Evolutionary conservation across 2,329 filamentous ascomycete species (phyloP), one percentile per base, ranked within the genome.

Genomic region (Ambrosiella beaveri): DNA sequence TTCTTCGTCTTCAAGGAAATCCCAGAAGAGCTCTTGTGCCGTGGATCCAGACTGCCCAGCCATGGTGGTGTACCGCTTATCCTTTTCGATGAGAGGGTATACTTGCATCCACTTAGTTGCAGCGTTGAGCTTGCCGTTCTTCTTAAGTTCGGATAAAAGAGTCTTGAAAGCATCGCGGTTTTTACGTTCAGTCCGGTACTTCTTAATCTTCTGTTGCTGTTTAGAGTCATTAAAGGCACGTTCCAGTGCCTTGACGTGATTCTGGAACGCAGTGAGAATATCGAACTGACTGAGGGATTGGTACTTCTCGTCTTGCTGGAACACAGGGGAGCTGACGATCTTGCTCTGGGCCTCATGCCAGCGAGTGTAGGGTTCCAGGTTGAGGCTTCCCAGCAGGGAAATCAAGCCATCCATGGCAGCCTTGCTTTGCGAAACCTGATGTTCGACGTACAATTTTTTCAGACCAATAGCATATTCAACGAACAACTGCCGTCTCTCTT

Each of bases 1-100:
- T 66, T 98, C 91, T 69, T 97, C 89, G 68, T 95, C 89, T 68
- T 97, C 93, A 35, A 97, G 78, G 53, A 90, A 75, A 68, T 98
- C 93, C 88, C 91, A 96, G 73, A 98, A 97, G 6, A 98, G 75
- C 65, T 97, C 89, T 63, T 95, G 77, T 12, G 93, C 88, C 3
- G 81, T 86, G 3, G 90, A 95, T 58, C 91, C 90, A 60, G 79
- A 71, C 67, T 94, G 88, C 56, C 89, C 90, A 61, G 90, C 78
- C 75, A 95, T 88, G 62, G 81, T 82, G 64, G 75, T 77, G 70
- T 95, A 97, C 63, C 90, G 86, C 53, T 84, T 78, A 65, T 98
- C 93, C 58, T 86, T 75, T 64, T 86, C 80, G 64, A 98, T 79
- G 53, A 85, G 68, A 0, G 85, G 81, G 63, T 85, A 75, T 62